Conservation (phyloP, 2,329 filamentous ascomycete genomes). For the Aureobasidium melanogenum region DNA sequence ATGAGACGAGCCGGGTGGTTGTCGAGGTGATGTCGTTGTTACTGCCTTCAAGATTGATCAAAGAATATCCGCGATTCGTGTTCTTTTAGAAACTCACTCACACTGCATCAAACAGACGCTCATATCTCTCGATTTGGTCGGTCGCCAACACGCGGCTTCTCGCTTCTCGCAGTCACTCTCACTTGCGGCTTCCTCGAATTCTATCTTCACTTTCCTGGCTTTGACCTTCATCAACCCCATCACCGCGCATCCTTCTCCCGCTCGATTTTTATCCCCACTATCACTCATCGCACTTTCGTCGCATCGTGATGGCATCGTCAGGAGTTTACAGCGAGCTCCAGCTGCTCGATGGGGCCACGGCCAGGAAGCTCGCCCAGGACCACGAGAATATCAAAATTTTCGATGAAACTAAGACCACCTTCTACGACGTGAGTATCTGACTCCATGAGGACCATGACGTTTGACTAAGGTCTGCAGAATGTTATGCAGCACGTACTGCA, state of each 20-base stretch:
- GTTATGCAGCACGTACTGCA: background rate
- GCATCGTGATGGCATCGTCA: background rate
- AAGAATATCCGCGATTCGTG: background rate
- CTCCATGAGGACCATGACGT: no score
- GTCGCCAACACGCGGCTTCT: background rate
- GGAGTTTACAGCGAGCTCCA: background rate
- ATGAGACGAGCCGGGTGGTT: background rate
- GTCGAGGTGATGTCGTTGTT: background rate
- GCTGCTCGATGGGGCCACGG: background rate
- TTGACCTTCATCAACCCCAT: background rate
- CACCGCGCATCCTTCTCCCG: background rate
- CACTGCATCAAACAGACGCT: background rate
- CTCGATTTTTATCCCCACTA: background rate
- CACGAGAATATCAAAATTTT: slow-evolving; percentile 13
- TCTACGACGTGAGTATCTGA: slow-evolving; percentile 24
- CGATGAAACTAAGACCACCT: slow-evolving; percentile 25
- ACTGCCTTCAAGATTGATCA: background rate
- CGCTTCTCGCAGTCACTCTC: background rate
- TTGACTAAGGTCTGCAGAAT: background rate
- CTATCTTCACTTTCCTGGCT: background rate
- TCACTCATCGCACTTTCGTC: background rate
- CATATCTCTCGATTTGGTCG: background rate
- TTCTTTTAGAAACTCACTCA: background rate
- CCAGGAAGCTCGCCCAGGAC: background rate
- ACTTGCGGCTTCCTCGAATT: background rate